Evolutionary conservation across 768 basidiomycete species (phyloP).

Genomic region (Royoungia palumana): DNA sequence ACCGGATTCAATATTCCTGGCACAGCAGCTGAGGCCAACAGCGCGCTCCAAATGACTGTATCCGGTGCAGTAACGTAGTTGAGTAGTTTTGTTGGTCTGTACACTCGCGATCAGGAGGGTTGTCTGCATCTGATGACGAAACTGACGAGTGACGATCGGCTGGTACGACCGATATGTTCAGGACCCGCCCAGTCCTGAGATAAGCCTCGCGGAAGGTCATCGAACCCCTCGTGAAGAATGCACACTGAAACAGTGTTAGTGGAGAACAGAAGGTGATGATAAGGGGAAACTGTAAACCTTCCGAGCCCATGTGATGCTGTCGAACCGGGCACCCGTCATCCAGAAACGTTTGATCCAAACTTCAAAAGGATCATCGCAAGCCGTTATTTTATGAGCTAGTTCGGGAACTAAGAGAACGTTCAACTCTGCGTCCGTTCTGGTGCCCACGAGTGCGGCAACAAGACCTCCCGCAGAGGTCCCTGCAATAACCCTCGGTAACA

Average conservation of each 20-base stretch:
- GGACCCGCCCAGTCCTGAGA: conserved; percentile 83
- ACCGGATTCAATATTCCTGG: conserved; percentile 96
- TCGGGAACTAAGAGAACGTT: conserved; percentile 73
- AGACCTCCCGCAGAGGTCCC: conserved; percentile 94
- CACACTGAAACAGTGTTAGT: conserved; percentile 44
- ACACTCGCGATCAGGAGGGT: conserved; percentile 4
- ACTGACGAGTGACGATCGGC: conserved; percentile 83
- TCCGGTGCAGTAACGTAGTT: conserved; percentile 98
- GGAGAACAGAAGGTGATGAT: not conserved
- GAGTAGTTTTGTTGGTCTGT: conserved; percentile 88
- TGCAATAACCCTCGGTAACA: conserved; percentile 89
- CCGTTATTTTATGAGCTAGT: conserved; percentile 78
- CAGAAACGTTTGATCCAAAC: conserved; percentile 72
- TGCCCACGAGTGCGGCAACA: conserved; percentile 72
- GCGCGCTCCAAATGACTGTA: conserved; percentile 75
- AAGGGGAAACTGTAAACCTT: conserved; percentile 52
- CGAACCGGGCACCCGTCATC: conserved; percentile 93
- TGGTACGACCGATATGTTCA: conserved; percentile 92
- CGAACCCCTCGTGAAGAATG: conserved; percentile 90
- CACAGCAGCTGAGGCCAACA: conserved; percentile 89
- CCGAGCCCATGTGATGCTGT: conserved; percentile 82
- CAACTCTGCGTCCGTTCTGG: conserved; percentile 85
- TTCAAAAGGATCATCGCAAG: conserved; percentile 71
- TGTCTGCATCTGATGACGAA: not conserved
- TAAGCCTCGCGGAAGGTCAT: conserved; percentile 97